Evolutionary conservation across 768 basidiomycete species (phyloP).

Genomic region (Boletales sp.): DNA sequence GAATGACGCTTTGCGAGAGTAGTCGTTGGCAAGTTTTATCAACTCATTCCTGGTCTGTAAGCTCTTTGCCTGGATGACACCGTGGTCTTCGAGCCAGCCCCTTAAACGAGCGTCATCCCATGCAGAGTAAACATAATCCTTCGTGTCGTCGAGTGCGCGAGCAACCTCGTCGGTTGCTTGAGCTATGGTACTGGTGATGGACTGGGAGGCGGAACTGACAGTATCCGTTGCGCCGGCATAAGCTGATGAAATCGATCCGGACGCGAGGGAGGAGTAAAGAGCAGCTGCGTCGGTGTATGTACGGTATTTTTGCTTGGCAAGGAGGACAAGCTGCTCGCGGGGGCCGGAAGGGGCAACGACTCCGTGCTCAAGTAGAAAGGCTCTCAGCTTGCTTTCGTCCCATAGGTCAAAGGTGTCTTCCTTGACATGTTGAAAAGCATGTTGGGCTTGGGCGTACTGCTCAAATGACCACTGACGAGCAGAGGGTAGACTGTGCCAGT

Average conservation of each 20-base stretch:
- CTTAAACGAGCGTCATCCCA: slow-evolving; percentile 83
- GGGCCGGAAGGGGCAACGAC: slow-evolving; percentile 78
- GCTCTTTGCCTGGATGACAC: slow-evolving; percentile 60
- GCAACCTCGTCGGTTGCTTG: slow-evolving; percentile 52
- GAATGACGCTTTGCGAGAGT: slow-evolving; percentile 57
- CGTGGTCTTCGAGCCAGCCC: slow-evolving; percentile 70
- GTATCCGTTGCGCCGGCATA: slow-evolving; percentile 43
- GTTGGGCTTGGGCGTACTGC: slow-evolving; percentile 61
- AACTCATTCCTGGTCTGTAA: slow-evolving; percentile 60
- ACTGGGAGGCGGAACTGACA: slow-evolving; percentile 37
- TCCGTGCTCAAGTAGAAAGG: slow-evolving; percentile 85
- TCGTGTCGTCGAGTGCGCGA: slow-evolving; percentile 60
- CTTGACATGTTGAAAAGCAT: slow-evolving; percentile 54
- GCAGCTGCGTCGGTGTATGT: slow-evolving; percentile 59
- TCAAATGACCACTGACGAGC: slow-evolving; percentile 53
- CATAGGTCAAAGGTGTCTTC: slow-evolving; percentile 71
- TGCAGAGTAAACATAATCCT: slow-evolving; percentile 85
- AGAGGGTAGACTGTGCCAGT: slow-evolving; percentile 47
- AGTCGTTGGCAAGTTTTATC: slow-evolving; percentile 60
- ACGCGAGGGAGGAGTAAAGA: slow-evolving; percentile 49
- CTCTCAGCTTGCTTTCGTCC: slow-evolving; percentile 79
- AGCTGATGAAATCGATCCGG: slow-evolving; percentile 45
- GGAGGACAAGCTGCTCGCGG: slow-evolving; percentile 72
- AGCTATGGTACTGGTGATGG: slow-evolving; percentile 40
- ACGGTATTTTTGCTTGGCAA: slow-evolving; percentile 70